These are phyloP conservation scores for Theobroma cacao DNA, from an alignment of 345 rosid species.

Conservation along the genomic window DNA sequence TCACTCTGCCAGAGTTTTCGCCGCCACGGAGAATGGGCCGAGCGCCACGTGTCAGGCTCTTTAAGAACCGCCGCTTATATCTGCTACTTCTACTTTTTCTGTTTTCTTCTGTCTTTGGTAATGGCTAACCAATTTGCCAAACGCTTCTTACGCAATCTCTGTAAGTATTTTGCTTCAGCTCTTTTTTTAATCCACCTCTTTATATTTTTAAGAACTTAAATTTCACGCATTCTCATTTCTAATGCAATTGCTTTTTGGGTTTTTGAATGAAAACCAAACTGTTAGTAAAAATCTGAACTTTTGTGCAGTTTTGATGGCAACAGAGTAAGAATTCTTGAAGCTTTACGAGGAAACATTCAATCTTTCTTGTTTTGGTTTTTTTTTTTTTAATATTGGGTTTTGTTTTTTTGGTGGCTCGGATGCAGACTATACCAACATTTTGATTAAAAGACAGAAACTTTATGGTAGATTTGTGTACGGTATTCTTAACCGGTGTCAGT, in stretches of 20 bases:
- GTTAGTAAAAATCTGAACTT: not conserved
- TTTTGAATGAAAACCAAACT: not conserved
- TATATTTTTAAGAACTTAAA: not conserved
- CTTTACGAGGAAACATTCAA: not conserved
- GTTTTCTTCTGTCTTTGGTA: not conserved
- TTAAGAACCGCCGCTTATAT: not conserved
- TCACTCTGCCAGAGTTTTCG: not conserved
- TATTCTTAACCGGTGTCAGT: slow-evolving; percentile 43
- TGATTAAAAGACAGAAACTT: slow-evolving; percentile 32
- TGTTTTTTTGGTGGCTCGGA: not conserved
- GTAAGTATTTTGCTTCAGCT: not conserved
- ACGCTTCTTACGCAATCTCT: not conserved
- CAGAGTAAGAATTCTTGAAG: not conserved
- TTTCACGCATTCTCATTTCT: not conserved
- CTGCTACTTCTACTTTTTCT: not conserved
- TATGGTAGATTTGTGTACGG: slow-evolving; percentile 38
- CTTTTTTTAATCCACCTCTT: not conserved
- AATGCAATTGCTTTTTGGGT: not conserved
- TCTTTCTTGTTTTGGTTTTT: not conserved
- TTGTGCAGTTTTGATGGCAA: not conserved
- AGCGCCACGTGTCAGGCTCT: not conserved
- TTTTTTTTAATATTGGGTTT: not conserved
- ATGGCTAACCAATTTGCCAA: not conserved
- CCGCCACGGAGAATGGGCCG: not conserved
- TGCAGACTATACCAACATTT: slow-evolving; percentile 31